Evolutionary conservation across 805 yeast species (phyloP), one percentile per base, ranked within the genome.

Genomic region (Pichia gijzeniarum): DNA sequence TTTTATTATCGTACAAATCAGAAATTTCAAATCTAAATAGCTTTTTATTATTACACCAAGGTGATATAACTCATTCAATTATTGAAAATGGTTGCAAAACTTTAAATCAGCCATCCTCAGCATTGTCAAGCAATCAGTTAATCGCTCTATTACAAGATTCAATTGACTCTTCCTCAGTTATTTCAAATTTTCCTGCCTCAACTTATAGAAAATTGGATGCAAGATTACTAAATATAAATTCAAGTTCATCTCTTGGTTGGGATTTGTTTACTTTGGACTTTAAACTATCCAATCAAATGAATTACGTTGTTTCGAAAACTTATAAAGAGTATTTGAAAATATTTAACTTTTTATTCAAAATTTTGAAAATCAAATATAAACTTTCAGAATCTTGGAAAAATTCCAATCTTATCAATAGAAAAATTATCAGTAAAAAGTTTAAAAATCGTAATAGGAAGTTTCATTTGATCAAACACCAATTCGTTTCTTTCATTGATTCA

Each of bases 191-290:
- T 38, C 43, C 67, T 5, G 59, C 64, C 2, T 66, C 61, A 16
- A 70, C 76, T 9, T 59, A 76, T 12, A 66, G 73, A 37, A 64
- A 85, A 41, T 59, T 91, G 12, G 98, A 93, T 68, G 96, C 96
- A 0, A 70, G 96, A 38, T 71, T 90, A 19, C 69, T 90, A 40
- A 88, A 84, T 48, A 65, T 83, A 40, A 81, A 81, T 3, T 86
- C 43, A 16, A n/a, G 21, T 6, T 35, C 82, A 53, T 80, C 49
- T 25, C 64, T 78, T 41, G 96, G 96, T 1, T 90, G 96, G 96
- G 95, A 90, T 58, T 88, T 85, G 2, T 90, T 91, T 60, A 87
- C 96, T 0, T 66, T 90, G 32, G 97, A 89, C 58, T 93, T 85
- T 61, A 68, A 74, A 44, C 60, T 76, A 4, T 62, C 58, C 17